Percentiles rank a stretch among this genome's conserved stretches.
phyloP scores from a whole-genome alignment of 2,329 filamentous ascomycete genomes.

The Colletotrichum acutatum region DNA sequence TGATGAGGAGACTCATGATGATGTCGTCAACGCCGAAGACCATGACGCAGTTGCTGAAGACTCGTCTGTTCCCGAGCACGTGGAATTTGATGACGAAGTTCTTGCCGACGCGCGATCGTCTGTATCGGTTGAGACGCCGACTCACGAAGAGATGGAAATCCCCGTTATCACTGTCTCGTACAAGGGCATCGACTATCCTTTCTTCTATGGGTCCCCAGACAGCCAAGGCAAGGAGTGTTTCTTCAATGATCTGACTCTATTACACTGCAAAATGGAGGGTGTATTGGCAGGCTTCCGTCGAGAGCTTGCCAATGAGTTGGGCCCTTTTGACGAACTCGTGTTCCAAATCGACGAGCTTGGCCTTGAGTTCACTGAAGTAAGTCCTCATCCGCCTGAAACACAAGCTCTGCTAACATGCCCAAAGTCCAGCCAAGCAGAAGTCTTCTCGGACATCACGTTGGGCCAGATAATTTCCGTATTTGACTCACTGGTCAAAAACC shows the following conservation, averaged over 20 bases:
- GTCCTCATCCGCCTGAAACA: conserved; percentile 29
- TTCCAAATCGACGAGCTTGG: conserved; percentile 63
- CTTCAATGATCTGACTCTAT: conserved; percentile 53
- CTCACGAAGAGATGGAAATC: conserved; percentile 39
- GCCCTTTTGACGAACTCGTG: conserved; percentile 59
- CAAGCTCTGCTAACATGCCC: conserved; percentile 41
- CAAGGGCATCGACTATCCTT: conserved; percentile 55
- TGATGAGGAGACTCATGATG: not conserved
- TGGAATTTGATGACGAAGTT: conserved; percentile 25
- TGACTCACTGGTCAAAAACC: conserved; percentile 55
- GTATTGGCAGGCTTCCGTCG: conserved; percentile 57
- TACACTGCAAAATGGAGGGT: conserved; percentile 56
- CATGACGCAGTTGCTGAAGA: conserved; percentile 18
- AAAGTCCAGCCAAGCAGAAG: conserved; percentile 49
- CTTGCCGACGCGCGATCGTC: conserved; percentile 26
- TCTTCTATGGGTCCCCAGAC: conserved; percentile 45
- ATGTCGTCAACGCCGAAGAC: conserved; percentile 28
- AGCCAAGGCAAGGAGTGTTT: conserved; percentile 54
- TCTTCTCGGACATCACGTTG: conserved; percentile 50
- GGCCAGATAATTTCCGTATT: conserved; percentile 56
- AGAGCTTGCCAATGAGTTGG: conserved; percentile 58
- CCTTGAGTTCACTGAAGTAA: conserved; percentile 63
- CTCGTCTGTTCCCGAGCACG: conserved; percentile 15
- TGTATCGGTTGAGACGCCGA: conserved; percentile 21
- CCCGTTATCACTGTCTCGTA: conserved; percentile 55